Evolutionary conservation across 176 grass and related monocot species (phyloP).

Genomic region (Canna indica): DNA sequence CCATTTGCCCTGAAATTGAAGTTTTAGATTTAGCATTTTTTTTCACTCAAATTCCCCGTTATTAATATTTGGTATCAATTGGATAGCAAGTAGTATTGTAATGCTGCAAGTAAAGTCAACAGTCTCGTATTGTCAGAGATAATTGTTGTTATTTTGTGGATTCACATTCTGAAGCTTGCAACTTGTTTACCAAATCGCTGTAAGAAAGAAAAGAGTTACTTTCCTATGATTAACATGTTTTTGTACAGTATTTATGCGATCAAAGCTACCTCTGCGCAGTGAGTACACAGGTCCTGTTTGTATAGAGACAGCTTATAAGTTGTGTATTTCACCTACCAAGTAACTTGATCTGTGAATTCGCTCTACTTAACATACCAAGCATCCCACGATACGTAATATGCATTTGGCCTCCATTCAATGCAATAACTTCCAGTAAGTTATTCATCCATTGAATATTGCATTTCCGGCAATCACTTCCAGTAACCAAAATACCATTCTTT

Average conservation of each 20-base stretch:
- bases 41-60: not conserved
- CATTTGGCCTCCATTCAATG: too few species aligned
- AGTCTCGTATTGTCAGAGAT: not conserved
- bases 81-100: not conserved
- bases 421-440: too few species aligned
- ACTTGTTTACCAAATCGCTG: not conserved
- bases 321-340: too few species aligned
- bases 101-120: not conserved
- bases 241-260: not conserved
- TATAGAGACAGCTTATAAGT: too few species aligned
- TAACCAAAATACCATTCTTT: too few species aligned
- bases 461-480: too few species aligned
- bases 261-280: too few species aligned
- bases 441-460: too few species aligned
- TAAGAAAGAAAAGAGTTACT: not conserved
- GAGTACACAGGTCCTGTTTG: too few species aligned
- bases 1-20: slow-evolving; percentile 75
- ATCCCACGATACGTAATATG: too few species aligned
- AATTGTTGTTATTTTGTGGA: not conserved
- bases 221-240: not conserved
- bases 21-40: slow-evolving; percentile 32
- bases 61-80: not conserved
- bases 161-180: not conserved
- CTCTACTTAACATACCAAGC: too few species aligned
- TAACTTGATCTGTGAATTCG: too few species aligned